Evolutionary conservation across 1,139 yeast genomes (phyloP).

Genomic region (Debaryomyces robertsiae): DNA sequence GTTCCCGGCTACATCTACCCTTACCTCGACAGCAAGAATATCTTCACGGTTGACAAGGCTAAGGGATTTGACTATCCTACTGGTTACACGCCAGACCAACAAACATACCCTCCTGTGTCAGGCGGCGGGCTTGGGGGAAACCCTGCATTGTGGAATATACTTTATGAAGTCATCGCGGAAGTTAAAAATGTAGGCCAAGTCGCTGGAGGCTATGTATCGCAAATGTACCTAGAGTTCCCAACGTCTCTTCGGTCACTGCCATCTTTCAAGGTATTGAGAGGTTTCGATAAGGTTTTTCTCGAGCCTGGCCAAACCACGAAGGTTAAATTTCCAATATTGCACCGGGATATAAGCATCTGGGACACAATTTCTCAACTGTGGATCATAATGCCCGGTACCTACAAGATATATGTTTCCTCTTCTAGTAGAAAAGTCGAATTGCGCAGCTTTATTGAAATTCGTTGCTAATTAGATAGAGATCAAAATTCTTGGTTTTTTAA

Average conservation of each 20-base stretch:
- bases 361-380: constrained; percentile 60
- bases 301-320: constrained; percentile 43
- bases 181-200: constrained; percentile 54
- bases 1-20: constrained; percentile 58
- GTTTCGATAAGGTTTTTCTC: constrained; percentile 58
- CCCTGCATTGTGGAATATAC: constrained; percentile 45
- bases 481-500: too few species aligned
- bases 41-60: constrained; percentile 40
- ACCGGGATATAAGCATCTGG: constrained; percentile 64
- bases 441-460: constrained; percentile 49
- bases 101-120: constrained; percentile 43
- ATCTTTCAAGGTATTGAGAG: constrained; percentile 57
- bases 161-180: constrained; percentile 51
- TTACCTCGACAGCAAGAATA: constrained; percentile 49
- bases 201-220: constrained; percentile 57
- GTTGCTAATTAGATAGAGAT: constrained; percentile 19
- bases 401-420: constrained; percentile 54
- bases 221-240: constrained; percentile 61
- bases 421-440: constrained; percentile 56
- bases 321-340: constrained; percentile 48
- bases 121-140: constrained; percentile 65
- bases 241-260: constrained; percentile 40
- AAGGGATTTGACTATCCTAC: constrained; percentile 52
- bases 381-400: constrained; percentile 61
- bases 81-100: constrained; percentile 49